Evolutionary conservation across 73 alveolate species (phyloP).

Genomic region (Paramecium sexaurelia): DNA sequence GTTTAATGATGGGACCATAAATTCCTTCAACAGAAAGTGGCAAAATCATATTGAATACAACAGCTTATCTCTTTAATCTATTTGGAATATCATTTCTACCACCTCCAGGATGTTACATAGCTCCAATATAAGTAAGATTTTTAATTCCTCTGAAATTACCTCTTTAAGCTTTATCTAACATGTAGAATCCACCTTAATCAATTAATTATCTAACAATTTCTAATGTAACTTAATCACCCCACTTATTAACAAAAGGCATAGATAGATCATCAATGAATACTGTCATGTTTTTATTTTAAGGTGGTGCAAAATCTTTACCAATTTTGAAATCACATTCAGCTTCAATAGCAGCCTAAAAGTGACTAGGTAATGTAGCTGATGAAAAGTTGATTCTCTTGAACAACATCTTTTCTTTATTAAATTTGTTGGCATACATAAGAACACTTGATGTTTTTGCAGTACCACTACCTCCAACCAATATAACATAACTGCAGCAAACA

Average conservation of each 20-base stretch:
- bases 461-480: constrained; percentile 97
- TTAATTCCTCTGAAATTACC: constrained; percentile 98
- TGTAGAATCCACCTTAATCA: constrained; percentile 98
- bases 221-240: constrained; percentile 99
- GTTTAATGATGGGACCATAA: constrained; percentile 97
- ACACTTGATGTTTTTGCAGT: constrained; percentile 99
- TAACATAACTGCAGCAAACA: constrained; percentile 60
- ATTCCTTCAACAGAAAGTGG: constrained; percentile 99
- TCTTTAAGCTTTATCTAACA: constrained; percentile 99
- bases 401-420: constrained; percentile 88
- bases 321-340: constrained; percentile 98
- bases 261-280: constrained; percentile 97
- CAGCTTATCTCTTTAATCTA: constrained; percentile 99
- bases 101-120: constrained; percentile 99
- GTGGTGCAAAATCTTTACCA: constrained; percentile 98
- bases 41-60: constrained; percentile 98
- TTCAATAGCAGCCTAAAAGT: constrained; percentile 99
- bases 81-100: constrained; percentile 99
- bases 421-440: constrained; percentile 92
- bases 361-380: constrained; percentile 98
- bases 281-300: constrained; percentile 98
- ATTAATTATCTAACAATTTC: constrained; percentile 98
- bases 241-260: constrained; percentile 93
- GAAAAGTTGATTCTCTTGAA: constrained; percentile 99
- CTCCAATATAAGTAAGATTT: constrained; percentile 97